phyloP scores from a whole-genome alignment of 2,329 filamentous ascomycete genomes.

The Nakataea oryzae region DNA sequence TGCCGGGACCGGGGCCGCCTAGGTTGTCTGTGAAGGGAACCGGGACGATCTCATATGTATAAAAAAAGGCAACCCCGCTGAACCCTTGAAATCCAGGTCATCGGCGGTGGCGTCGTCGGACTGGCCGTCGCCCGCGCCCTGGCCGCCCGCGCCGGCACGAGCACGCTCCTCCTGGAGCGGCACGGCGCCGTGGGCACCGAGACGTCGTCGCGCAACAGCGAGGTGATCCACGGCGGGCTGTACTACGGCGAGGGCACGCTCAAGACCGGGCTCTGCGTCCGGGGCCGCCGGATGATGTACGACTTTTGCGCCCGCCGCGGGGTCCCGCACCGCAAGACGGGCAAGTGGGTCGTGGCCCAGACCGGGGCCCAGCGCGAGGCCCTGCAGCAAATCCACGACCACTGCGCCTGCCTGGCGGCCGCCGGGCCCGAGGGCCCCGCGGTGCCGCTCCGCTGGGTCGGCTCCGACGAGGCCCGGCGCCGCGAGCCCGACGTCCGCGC shows the following conservation, averaged over 20 bases:
- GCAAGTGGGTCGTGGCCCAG: constrained; percentile 95
- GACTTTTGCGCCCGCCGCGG: constrained; percentile 55
- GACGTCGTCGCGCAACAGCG: constrained; percentile 82
- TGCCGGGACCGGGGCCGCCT: not conserved
- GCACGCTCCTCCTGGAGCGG: constrained; percentile 64
- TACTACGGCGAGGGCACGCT: constrained; percentile 73
- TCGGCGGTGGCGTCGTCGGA: constrained; percentile 60
- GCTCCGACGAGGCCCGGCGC: constrained; percentile 45
- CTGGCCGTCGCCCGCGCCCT: constrained; percentile 69
- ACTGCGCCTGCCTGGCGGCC: constrained; percentile 21
- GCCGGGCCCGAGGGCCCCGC: constrained; percentile 20
- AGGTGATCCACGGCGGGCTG: constrained; percentile 92
- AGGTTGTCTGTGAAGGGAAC: not conserved
- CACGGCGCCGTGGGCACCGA: constrained; percentile 70
- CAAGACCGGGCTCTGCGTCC: constrained; percentile 76
- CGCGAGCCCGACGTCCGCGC: constrained; percentile 71
- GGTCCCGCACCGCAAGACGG: constrained; percentile 64
- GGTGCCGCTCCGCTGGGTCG: constrained; percentile 60
- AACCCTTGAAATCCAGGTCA: constrained; percentile 28
- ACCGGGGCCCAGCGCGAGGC: constrained; percentile 57
- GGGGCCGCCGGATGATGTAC: constrained; percentile 70
- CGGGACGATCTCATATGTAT: not conserved
- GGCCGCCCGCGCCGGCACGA: constrained; percentile 41
- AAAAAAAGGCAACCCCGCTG: not conserved
- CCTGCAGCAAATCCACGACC: constrained; percentile 38